These are phyloP conservation scores for Fusarium mexicanum DNA, from an alignment of 2,329 filamentous ascomycete species.

Conservation along the genomic window DNA sequence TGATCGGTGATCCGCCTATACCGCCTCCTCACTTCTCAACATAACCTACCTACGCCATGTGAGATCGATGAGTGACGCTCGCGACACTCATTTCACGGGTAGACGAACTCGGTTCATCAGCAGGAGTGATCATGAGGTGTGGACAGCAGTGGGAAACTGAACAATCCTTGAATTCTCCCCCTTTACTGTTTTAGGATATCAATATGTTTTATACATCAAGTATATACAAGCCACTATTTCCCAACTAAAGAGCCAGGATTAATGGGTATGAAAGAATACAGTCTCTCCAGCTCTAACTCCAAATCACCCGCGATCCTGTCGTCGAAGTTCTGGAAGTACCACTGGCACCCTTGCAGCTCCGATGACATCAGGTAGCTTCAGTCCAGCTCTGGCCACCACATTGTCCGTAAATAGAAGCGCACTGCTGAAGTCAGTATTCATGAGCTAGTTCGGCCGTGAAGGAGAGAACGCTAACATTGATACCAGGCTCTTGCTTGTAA, in stretches of 20 bases:
- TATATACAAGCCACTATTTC: background rate
- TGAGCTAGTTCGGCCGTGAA: too few relatives aligned
- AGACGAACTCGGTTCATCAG: too few relatives aligned
- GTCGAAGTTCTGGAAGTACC: slow-evolving; percentile 40
- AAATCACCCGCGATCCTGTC: background rate
- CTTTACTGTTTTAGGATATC: too few relatives aligned
- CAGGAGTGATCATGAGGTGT: too few relatives aligned
- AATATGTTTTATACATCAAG: slow-evolving; percentile 5
- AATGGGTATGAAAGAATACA: slow-evolving; percentile 37
- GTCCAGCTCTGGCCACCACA: slow-evolving; percentile 39
- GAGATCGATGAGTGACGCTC: too few relatives aligned
- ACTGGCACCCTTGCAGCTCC: slow-evolving; percentile 36
- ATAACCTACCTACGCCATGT: too few relatives aligned
- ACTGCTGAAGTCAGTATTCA: slow-evolving; percentile 7
- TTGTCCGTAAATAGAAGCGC: slow-evolving; percentile 35
- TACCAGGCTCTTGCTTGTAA: background rate
- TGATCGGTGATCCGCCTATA: too few relatives aligned
- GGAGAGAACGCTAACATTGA: slow-evolving; percentile 2
- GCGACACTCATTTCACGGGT: too few relatives aligned
- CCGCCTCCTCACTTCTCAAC: too few relatives aligned
- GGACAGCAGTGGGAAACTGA: too few relatives aligned
- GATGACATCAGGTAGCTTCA: slow-evolving; percentile 40
- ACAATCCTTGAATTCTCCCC: too few relatives aligned
- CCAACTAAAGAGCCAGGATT: slow-evolving; percentile 25
- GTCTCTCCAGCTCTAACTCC: background rate